phyloP scores from a whole-genome alignment of 2,329 filamentous ascomycete genomes.

The Fusarium graminum region DNA sequence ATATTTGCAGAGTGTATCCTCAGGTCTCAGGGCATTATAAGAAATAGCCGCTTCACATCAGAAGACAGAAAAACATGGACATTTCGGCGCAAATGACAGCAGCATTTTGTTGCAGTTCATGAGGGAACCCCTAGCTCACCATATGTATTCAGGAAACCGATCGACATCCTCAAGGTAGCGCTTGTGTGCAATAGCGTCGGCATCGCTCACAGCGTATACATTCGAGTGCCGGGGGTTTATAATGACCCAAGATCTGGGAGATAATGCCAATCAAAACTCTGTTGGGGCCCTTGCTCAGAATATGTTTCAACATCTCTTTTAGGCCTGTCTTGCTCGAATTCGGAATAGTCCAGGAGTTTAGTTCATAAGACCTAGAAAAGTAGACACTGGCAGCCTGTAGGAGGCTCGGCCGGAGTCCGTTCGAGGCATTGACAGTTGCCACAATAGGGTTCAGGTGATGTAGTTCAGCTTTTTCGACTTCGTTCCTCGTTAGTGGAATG shows the following conservation, averaged over 20 bases:
- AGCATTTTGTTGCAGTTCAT: neutral
- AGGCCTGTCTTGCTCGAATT: conserved; percentile 34
- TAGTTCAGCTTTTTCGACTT: neutral
- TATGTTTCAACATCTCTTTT: conserved; percentile 47
- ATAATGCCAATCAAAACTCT: conserved; percentile 44
- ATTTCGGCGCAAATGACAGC: too few species aligned
- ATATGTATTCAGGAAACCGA: conserved; percentile 29
- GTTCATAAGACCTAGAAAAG: conserved; percentile 19
- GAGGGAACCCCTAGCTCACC: conserved; percentile 2
- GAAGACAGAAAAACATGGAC: too few species aligned
- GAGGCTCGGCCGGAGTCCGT: conserved; percentile 38
- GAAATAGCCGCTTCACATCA: too few species aligned
- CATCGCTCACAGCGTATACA: conserved; percentile 28
- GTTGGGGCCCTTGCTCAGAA: conserved; percentile 36
- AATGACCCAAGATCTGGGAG: conserved; percentile 41
- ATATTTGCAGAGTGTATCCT: neutral
- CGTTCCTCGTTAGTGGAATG: conserved; percentile 1
- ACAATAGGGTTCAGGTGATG: conserved; percentile 16
- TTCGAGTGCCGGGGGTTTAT: conserved; percentile 38
- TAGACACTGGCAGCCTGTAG: conserved; percentile 19
- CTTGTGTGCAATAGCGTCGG: conserved; percentile 41
- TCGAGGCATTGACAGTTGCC: conserved; percentile 25
- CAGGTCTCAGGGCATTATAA: too few species aligned
- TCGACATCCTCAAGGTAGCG: conserved; percentile 28
- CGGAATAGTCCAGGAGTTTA: conserved; percentile 38